Conservation (phyloP, 1,139 yeast genomes). For the Protomyces inouyei region DNA sequence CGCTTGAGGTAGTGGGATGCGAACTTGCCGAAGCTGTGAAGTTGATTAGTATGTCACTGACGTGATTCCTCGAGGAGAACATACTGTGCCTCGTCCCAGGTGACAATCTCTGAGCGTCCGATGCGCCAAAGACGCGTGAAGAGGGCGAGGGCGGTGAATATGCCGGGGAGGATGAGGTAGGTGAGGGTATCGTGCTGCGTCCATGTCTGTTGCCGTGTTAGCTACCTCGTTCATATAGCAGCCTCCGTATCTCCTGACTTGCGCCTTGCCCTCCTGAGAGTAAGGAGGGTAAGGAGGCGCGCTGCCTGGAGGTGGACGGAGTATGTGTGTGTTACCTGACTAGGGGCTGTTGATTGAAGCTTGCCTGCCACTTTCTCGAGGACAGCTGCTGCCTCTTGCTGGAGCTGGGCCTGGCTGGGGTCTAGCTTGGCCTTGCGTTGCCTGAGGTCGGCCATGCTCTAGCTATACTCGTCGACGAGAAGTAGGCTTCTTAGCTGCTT, state of each 20-base stretch:
- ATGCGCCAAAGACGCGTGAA: slow-evolving; percentile 65
- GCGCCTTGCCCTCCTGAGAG: too few relatives aligned
- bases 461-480: neutral
- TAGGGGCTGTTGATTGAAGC: too few relatives aligned
- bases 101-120: slow-evolving; percentile 58
- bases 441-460: neutral
- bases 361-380: too few relatives aligned
- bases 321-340: too few relatives aligned
- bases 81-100: slow-evolving; percentile 91
- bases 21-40: slow-evolving; percentile 70
- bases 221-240: too few relatives aligned
- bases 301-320: too few relatives aligned
- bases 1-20: slow-evolving; percentile 90
- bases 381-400: neutral
- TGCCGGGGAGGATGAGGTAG: slow-evolving; percentile 42
- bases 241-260: too few relatives aligned
- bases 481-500: neutral
- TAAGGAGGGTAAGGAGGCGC: too few relatives aligned
- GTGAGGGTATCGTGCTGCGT: neutral
- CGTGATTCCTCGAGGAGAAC: slow-evolving; percentile 40
- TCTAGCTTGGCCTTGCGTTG: neutral
- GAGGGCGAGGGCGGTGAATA: slow-evolving; percentile 59
- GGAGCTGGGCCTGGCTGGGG: neutral
- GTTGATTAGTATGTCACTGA: slow-evolving; percentile 35
- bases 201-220: neutral